These are phyloP conservation scores for Carex cristatella DNA, from an alignment of 176 grass and related monocot genomes.

Conservation along the genomic window DNA sequence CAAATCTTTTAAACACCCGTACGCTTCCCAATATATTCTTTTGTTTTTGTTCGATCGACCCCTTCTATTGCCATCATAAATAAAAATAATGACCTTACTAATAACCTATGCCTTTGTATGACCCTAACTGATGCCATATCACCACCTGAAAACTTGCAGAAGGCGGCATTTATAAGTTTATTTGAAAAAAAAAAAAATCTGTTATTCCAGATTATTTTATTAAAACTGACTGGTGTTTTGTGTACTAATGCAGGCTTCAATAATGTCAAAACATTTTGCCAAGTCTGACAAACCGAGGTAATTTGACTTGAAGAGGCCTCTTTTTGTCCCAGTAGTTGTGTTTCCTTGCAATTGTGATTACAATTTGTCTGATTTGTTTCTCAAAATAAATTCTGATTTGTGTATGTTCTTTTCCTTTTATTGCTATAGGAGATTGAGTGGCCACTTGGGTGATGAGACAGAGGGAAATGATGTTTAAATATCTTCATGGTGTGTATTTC, in stretches of 20 bases:
- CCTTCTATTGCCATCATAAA: background rate
- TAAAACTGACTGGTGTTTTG: constrained; percentile 12
- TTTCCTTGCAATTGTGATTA: constrained; percentile 6
- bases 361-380: background rate
- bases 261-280: constrained; percentile 92
- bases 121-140: background rate
- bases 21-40: background rate
- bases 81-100: background rate
- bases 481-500: background rate
- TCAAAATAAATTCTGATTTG: background rate
- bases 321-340: constrained; percentile 8
- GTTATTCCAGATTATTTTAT: background rate
- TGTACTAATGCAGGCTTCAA: constrained; percentile 62
- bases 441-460: constrained; percentile 31
- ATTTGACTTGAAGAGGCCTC: constrained; percentile 21
- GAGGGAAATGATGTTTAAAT: constrained; percentile 15
- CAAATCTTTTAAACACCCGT: background rate
- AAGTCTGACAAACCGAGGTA: constrained; percentile 93
- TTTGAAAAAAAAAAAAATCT: background rate
- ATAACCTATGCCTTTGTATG: background rate
- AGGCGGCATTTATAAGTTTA: background rate
- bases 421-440: constrained; percentile 30
- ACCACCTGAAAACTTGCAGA: background rate
- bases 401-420: background rate
- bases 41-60: background rate